phyloP scores from a whole-genome alignment of 164 flowering plant species.

The Brasenia schreberi region DNA sequence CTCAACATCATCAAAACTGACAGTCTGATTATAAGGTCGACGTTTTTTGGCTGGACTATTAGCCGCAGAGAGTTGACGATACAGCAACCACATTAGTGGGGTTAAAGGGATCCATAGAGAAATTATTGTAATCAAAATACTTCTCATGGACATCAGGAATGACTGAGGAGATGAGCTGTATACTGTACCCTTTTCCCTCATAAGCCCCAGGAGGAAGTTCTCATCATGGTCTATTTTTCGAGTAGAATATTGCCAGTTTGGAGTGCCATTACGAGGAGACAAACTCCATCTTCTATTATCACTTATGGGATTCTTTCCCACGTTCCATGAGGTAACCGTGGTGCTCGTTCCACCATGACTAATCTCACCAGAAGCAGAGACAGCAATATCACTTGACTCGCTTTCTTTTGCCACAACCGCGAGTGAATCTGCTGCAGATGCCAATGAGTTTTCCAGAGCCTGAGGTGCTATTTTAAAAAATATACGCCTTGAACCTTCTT shows the following conservation, averaged over 20 bases:
- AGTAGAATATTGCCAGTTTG: constrained; percentile 73
- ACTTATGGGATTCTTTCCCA: not conserved
- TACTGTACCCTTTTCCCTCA: constrained; percentile 73
- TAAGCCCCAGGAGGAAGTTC: constrained; percentile 68
- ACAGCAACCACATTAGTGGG: constrained; percentile 92
- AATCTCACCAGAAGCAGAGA: not conserved
- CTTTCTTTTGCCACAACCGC: not conserved
- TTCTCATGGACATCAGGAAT: constrained; percentile 42
- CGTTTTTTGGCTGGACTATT: constrained; percentile 84
- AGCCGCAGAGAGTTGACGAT: constrained; percentile 74
- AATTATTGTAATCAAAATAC: constrained; percentile 54
- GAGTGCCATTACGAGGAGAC: constrained; percentile 4
- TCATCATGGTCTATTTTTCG: constrained; percentile 91
- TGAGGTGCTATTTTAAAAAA: constrained; percentile 32
- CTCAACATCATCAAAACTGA: constrained; percentile 87
- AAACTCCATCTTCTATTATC: not conserved
- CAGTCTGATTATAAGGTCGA: constrained; percentile 38
- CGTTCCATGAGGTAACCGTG: not conserved
- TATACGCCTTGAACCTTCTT: constrained; percentile 87
- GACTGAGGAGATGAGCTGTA: constrained; percentile 91
- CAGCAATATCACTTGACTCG: constrained; percentile 2
- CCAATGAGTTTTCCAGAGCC: constrained; percentile 10
- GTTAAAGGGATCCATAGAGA: constrained; percentile 84
- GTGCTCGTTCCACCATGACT: not conserved
- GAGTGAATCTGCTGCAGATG: constrained; percentile 11